Evolutionary conservation across 768 basidiomycete species (phyloP).

Genomic region (Dentipellis fragilis): DNA sequence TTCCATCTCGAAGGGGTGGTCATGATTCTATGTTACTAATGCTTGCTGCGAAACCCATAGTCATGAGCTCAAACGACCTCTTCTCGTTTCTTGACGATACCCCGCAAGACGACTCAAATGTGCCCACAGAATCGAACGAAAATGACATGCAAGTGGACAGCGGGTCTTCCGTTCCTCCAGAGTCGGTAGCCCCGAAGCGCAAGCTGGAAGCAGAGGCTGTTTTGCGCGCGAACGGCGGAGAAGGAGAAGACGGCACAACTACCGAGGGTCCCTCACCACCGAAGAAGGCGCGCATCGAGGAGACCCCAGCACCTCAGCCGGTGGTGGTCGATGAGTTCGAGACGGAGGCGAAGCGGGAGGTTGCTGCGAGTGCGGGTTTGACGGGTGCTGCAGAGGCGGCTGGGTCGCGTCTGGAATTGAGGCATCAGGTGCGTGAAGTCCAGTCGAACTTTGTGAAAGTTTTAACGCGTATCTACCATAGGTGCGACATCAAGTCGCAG

Average conservation of each 20-base stretch:
- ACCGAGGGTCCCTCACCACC: constrained; percentile 18
- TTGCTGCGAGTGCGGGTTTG: constrained; percentile 81
- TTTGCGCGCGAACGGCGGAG: neutral
- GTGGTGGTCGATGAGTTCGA: constrained; percentile 90
- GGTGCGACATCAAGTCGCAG: constrained; percentile 94
- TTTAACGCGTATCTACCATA: constrained; percentile 19
- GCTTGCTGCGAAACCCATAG: neutral
- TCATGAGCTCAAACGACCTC: constrained; percentile 35
- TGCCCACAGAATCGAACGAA: constrained; percentile 17
- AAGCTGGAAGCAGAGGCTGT: neutral
- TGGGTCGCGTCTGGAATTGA: constrained; percentile 63
- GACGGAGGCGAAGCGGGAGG: constrained; percentile 86
- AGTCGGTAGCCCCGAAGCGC: neutral
- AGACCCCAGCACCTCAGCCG: constrained; percentile 43
- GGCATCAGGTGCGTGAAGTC: constrained; percentile 54
- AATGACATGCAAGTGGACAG: constrained; percentile 24
- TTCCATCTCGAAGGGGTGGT: neutral
- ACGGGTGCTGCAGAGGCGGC: constrained; percentile 56
- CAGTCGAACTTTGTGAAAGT: neutral
- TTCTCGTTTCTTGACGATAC: constrained; percentile 55
- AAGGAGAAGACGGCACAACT: neutral
- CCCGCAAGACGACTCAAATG: neutral
- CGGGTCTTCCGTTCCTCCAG: constrained; percentile 4
- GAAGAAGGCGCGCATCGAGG: constrained; percentile 51
- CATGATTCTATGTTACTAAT: neutral